These are phyloP conservation scores for Pistacia integerrima DNA, from an alignment of 345 rosid species.

Conservation along the genomic window DNA sequence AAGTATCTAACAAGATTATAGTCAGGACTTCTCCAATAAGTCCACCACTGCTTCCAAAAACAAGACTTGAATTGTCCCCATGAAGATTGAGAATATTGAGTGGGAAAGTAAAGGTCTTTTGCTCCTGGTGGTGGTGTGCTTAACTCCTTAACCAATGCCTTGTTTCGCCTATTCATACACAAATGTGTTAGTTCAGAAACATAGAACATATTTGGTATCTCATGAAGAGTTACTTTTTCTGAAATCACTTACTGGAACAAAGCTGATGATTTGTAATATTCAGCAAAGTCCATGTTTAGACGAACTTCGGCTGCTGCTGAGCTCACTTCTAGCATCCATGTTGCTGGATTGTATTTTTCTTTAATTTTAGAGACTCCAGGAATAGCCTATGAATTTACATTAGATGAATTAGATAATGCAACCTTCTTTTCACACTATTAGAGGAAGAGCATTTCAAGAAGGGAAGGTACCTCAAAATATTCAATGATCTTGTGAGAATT, in stretches of 20 bases:
- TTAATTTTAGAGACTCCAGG: slow-evolving; percentile 65
- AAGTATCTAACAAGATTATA: slow-evolving; percentile 60
- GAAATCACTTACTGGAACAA: slow-evolving; percentile 51
- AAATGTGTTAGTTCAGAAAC: slow-evolving; percentile 11
- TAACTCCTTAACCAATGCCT: slow-evolving; percentile 56
- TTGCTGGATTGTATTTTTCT: slow-evolving; percentile 79
- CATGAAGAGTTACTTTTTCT: background rate
- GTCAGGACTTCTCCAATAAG: slow-evolving; percentile 80
- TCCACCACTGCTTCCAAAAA: slow-evolving; percentile 72
- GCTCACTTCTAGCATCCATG: slow-evolving; percentile 94
- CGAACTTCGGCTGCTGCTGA: slow-evolving; percentile 69
- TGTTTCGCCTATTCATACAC: slow-evolving; percentile 47
- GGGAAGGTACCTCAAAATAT: slow-evolving; percentile 64
- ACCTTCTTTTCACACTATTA: background rate
- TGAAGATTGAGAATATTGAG: slow-evolving; percentile 48
- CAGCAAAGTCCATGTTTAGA: slow-evolving; percentile 77
- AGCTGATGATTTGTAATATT: slow-evolving; percentile 56
- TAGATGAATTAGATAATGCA: background rate
- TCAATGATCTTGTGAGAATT: slow-evolving; percentile 69
- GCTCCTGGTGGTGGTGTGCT: slow-evolving; percentile 55
- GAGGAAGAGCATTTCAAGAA: background rate
- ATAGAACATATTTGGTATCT: too few relatives aligned
- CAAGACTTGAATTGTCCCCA: slow-evolving; percentile 69
- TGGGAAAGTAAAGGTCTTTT: slow-evolving; percentile 48
- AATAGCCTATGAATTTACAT: slow-evolving; percentile 40